Evolutionary conservation across 805 yeast genomes (phyloP).

Genomic region (Yarrowia porcina): DNA sequence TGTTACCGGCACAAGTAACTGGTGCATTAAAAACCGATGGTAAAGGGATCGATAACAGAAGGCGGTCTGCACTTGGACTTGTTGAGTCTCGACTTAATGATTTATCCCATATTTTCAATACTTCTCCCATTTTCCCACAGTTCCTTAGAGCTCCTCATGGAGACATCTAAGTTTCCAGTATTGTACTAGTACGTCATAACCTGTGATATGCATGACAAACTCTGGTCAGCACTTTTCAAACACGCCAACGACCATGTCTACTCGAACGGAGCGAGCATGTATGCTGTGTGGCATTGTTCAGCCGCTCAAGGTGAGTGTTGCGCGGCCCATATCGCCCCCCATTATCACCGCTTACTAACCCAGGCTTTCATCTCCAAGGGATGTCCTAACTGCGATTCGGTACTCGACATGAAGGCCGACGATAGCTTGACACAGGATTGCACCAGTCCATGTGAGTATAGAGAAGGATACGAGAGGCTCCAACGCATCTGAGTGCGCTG

Average conservation of each 20-base stretch:
- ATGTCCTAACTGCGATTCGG: conserved; percentile 94
- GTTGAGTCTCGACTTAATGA: too few relatives aligned
- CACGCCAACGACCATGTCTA: conserved; percentile 37
- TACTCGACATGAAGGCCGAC: conserved; percentile 73
- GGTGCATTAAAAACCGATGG: too few relatives aligned
- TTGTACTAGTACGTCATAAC: too few relatives aligned
- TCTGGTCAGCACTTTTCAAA: neutral
- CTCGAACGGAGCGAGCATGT: conserved; percentile 85
- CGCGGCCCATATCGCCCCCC: neutral
- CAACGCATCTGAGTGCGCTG: neutral
- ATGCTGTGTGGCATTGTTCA: conserved; percentile 95
- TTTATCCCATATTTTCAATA: too few relatives aligned
- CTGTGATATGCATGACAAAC: neutral
- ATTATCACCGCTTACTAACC: neutral
- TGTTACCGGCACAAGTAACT: too few relatives aligned
- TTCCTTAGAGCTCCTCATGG: too few relatives aligned
- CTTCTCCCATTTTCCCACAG: neutral
- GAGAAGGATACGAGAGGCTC: neutral
- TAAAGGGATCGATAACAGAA: too few relatives aligned
- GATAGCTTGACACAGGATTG: conserved; percentile 84
- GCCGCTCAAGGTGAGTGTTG: conserved; percentile 54
- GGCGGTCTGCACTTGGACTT: too few relatives aligned
- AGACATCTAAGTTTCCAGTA: too few relatives aligned
- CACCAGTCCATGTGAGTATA: conserved; percentile 66
- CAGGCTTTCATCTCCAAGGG: conserved; percentile 74